Conservation (phyloP, 176 grass and related monocot genomes). For the Saccharum officinarum region DNA sequence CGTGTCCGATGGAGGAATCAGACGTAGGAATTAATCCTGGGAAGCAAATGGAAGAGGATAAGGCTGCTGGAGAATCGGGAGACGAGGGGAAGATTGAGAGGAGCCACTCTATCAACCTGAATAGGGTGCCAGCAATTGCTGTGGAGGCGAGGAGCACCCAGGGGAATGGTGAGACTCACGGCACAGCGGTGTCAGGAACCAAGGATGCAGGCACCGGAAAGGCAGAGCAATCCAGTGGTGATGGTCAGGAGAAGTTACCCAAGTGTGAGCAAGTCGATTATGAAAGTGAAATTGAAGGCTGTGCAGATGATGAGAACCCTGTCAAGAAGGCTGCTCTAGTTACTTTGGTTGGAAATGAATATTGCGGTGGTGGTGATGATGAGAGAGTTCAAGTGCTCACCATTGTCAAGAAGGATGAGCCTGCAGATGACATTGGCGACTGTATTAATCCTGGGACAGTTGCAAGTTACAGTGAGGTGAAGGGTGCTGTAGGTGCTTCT, state of each 20-base stretch:
- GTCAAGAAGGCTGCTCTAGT: slow-evolving; percentile 4
- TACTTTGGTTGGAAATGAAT: slow-evolving; percentile 26
- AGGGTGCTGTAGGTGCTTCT: slow-evolving; percentile 20
- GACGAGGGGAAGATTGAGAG: slow-evolving; percentile 30
- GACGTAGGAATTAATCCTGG: slow-evolving; percentile 2
- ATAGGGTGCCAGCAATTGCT: slow-evolving; percentile 36
- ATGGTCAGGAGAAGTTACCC: slow-evolving; percentile 22
- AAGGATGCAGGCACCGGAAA: background rate
- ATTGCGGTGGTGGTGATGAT: background rate
- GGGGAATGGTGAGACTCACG: background rate
- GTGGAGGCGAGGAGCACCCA: background rate
- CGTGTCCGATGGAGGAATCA: slow-evolving; percentile 20
- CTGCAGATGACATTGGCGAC: slow-evolving; percentile 20
- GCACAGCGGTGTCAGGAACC: background rate
- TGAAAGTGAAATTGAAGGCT: slow-evolving; percentile 21
- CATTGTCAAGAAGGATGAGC: slow-evolving; percentile 55
- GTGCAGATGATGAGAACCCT: background rate
- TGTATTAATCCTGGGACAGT: slow-evolving; percentile 27
- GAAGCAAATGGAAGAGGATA: slow-evolving; percentile 21
- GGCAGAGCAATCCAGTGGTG: background rate
- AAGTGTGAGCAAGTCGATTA: slow-evolving; percentile 34
- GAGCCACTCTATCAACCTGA: slow-evolving; percentile 57
- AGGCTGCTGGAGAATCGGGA: background rate
- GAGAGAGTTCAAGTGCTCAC: slow-evolving; percentile 26
- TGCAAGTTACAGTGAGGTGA: slow-evolving; percentile 24